These are phyloP conservation scores for Arctium minus DNA, from an alignment of 129 eudicot species.

Conservation along the genomic window DNA sequence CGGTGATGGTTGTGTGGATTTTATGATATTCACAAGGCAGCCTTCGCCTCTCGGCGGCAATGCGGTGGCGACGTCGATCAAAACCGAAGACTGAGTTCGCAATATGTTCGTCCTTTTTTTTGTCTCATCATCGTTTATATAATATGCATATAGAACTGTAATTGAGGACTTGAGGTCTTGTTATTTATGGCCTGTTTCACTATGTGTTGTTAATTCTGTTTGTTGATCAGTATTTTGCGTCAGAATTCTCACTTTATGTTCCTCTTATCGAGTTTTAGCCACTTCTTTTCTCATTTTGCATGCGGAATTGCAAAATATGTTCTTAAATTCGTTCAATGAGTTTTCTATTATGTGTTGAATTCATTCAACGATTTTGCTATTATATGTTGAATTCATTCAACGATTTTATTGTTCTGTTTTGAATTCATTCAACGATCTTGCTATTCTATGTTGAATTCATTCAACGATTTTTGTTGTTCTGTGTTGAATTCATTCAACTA, in stretches of 20 bases:
- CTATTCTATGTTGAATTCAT: too few species aligned
- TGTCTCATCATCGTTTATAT: constrained; percentile 2
- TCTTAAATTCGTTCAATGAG: neutral
- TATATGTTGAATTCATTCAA: too few species aligned
- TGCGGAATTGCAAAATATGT: neutral
- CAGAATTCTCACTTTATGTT: neutral
- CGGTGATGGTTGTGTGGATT: constrained; percentile 8
- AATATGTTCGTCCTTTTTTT: constrained; percentile 4
- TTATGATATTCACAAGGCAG: constrained; percentile 30
- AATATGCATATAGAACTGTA: neutral
- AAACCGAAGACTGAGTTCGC: neutral
- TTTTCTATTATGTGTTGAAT: too few species aligned
- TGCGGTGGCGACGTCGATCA: constrained; percentile 9
- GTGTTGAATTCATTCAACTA: too few species aligned
- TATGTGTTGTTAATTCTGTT: neutral
- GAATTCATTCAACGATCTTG: too few species aligned
- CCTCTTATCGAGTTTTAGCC: neutral
- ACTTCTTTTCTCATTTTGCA: neutral
- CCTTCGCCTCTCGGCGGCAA: constrained; percentile 59
- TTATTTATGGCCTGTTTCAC: neutral
- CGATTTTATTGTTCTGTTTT: too few species aligned
- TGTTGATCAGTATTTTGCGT: neutral
- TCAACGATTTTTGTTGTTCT: too few species aligned
- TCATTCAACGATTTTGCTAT: too few species aligned
- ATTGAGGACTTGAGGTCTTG: neutral